Base-by-base conservation (phyloP, 2,329 filamentous ascomycete species). In the Bretziella fagacearum region DNA sequence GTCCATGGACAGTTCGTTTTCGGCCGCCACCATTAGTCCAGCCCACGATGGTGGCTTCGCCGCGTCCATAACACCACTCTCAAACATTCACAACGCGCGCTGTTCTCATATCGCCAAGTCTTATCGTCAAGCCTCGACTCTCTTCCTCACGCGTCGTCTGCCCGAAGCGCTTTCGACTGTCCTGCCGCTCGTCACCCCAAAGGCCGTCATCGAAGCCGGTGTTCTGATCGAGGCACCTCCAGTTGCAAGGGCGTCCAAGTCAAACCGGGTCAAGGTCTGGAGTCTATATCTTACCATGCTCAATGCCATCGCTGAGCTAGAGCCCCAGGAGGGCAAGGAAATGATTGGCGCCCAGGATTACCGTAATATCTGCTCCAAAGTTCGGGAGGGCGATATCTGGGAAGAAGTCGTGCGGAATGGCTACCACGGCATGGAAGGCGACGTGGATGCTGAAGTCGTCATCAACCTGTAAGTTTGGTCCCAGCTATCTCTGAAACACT, bases 371-470 rank as follows among this genome's bases (percentile, higher is more conserved):
- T 85, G 85, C 52, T 70, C 74, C 52, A 91, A 86, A 62, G 87
- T 93, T 20, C 77, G 87, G 52, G 84, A 93, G 49, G 91, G 91
- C 49, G 76, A 78, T 39, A 73, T 96, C n/a, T 98, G 91, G 91
- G 85, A 95, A 53, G 84, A 93, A 53, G 83, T 96, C 2, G 81
- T 93, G 49, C 73, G 74, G 55, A 79, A 84, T 58, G 89, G 89
- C 5, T 96, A 96, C 62, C 79, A 82, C 55, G 86, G 86, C 22
- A 70, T 79, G 43, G 89, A 96, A 62, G 86, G 84, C 15, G 84
- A 87, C 53, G 85, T 96, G 10, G 91, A 98, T 62, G 79, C 85
- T 1, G 91, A 98, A 57, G 89, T 98, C 6, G 85, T 98, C 22
- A 83, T 89, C 52, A 89, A 87, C 56, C 62, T 93, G 81, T 86